These are phyloP conservation scores for Xylariomycetidae sp. DNA, from an alignment of 2,329 filamentous ascomycete genomes.

Conservation along the genomic window DNA sequence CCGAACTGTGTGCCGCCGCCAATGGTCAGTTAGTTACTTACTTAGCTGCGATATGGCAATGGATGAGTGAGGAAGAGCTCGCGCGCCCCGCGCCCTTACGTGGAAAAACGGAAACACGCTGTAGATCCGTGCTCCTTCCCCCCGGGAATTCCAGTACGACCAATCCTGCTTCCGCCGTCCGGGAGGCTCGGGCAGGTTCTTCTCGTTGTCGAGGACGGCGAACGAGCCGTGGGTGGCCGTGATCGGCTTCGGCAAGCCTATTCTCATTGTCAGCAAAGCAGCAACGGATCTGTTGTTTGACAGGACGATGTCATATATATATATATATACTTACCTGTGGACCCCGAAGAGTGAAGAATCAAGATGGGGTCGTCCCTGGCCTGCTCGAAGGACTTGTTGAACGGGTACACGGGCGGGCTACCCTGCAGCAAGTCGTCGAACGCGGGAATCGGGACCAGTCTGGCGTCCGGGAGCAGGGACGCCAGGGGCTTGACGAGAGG, in stretches of 20 bases:
- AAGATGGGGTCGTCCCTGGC: conserved; percentile 14
- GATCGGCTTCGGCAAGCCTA: conserved; percentile 15
- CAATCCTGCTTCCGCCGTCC: conserved; percentile 13
- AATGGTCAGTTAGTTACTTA: no score
- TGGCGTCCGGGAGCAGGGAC: not conserved
- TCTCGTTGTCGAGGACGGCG: conserved; percentile 10
- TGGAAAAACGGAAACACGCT: conserved; percentile 19
- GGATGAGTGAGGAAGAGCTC: no score
- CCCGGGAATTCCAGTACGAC: conserved; percentile 12
- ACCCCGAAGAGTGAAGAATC: conserved; percentile 21
- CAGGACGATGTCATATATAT: no score
- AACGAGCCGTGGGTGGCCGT: conserved; percentile 15
- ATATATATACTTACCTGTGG: conserved; percentile 16
- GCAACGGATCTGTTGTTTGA: no score
- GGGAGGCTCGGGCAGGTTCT: conserved; percentile 9
- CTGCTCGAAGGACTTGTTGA: conserved; percentile 14
- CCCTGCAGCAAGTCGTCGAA: conserved; percentile 15
- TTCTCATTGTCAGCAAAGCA: no score
- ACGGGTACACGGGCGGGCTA: conserved; percentile 9
- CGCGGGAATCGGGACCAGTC: conserved; percentile 7
- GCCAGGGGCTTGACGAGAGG: not conserved
- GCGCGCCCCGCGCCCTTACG: conserved; percentile 7
- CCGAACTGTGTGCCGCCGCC: no score
- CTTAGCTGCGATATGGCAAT: no score
- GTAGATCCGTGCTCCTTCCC: conserved; percentile 12